Base-by-base conservation (phyloP, 176 grass and related monocot species). In the Paspalum notatum region DNA sequence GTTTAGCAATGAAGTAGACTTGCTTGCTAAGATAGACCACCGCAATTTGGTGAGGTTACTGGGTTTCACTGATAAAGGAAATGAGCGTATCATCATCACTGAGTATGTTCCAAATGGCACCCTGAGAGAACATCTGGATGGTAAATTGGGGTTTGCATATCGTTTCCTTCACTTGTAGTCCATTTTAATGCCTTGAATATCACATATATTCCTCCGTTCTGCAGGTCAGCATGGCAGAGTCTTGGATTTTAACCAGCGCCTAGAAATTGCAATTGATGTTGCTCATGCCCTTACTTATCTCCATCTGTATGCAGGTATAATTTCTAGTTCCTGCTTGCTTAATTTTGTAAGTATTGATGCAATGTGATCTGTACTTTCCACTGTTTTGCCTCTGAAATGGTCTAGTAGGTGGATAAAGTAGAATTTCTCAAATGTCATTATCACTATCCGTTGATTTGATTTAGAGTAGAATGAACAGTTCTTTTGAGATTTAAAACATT, bases 181-280 rank as follows among this genome's bases (percentile, higher is more conserved):
- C 9, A 70, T 51, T 51, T 52, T 25, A 45, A 58, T 57, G 82
- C 43, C 9, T 42, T 76, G 24, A 77, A 43, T 7, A 20, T 73
- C 79, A 60, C 40, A 76, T 82, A 59, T 76, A 43, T 84, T 78
- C 52, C 16, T 79, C 65, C 60, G 73, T 64, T 88, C 71, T 82
- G 52, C 89, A 98, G 96, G 88, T 72, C 84, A 91, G 49, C 80
- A 80, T 71, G 97, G 90, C 59, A 99, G 84, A 80, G 86, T 87
- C 43, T 82, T 99, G 54, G 97, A 99, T 84, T 99, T 99, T 80
- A 90, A 93, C 82, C 90, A 99, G 48, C 97, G 97, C 24, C 56
- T 99, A 56, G 97, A 93, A 88, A 99, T 99, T 73, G 97, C 97
- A 15, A 99, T 99, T 58, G 97, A 99, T 84, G 84, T 99, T 83